Base-by-base conservation (phyloP, 2,329 filamentous ascomycete species). In the Penicillium sp. region DNA sequence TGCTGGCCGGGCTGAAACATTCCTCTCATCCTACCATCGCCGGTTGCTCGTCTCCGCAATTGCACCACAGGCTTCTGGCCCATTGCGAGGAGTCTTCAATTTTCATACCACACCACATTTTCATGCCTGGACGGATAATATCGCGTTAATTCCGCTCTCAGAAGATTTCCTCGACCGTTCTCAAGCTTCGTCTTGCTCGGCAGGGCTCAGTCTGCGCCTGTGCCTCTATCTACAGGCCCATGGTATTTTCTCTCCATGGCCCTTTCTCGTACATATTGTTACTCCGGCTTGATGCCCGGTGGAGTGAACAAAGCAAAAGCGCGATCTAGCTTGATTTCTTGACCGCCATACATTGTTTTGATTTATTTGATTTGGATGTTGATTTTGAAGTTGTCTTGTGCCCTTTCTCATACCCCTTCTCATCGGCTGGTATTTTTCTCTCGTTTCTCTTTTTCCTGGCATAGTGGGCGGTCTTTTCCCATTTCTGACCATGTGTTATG, bases 201-300 rank as follows among this genome's bases (percentile, higher is more conserved):
- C n/a, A n/a, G n/a, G n/a, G n/a, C n/a, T n/a, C n/a, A n/a, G n/a
- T n/a, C n/a, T n/a, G n/a, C n/a, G n/a, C n/a, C n/a, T n/a, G n/a
- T n/a, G n/a, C n/a, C n/a, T n/a, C n/a, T n/a, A n/a, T n/a, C n/a
- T n/a, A n/a, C n/a, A n/a, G n/a, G n/a, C n/a, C n/a, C n/a, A n/a
- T n/a, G n/a, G n/a, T n/a, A n/a, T n/a, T n/a, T n/a, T n/a, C n/a
- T n/a, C n/a, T n/a, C 25, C 11, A 5, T 27, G 25, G 14, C 20
- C 33, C 29, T 39, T 46, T 35, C 39, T 39, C 47, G 48, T 52
- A 53, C 50, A 53, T 53, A 52, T 30, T 43, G 18, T 50, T 31
- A 31, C 35, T 29, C 39, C 36, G 42, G 44, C 42, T 45, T 45
- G 42, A 52, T 41, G 42, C 33, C 20, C 22, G 38, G 39, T 35